Conservation (phyloP, 805 yeast species). For the Candida ficus region DNA sequence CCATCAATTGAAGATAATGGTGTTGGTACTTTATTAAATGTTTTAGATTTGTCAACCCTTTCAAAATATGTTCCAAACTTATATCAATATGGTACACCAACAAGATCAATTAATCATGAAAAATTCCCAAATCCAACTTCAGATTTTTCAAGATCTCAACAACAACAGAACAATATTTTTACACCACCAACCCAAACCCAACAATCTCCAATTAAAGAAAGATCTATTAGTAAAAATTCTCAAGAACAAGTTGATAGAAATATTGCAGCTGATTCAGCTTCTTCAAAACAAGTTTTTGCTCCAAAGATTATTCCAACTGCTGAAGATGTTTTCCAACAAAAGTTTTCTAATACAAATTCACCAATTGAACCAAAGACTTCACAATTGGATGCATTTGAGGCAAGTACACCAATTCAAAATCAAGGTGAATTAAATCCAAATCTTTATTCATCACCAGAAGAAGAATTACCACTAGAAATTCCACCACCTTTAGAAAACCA, state of each 20-base stretch:
- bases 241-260: neutral
- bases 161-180: slow-evolving; percentile 18
- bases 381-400: neutral
- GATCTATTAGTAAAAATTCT: neutral
- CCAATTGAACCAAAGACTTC: neutral
- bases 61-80: slow-evolving; percentile 33
- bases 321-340: slow-evolving; percentile 22
- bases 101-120: slow-evolving; percentile 14
- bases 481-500: slow-evolving; percentile 22
- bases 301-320: slow-evolving; percentile 10
- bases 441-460: slow-evolving; percentile 14
- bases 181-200: slow-evolving; percentile 22
- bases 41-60: slow-evolving; percentile 47
- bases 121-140: slow-evolving; percentile 20
- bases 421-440: neutral
- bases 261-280: neutral
- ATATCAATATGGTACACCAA: slow-evolving; percentile 32
- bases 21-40: slow-evolving; percentile 56
- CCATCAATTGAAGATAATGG: slow-evolving; percentile 49
- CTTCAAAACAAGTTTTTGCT: neutral
- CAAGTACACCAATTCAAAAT: slow-evolving; percentile 2
- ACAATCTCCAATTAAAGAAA: slow-evolving; percentile 11
- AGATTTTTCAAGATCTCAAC: neutral
- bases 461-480: slow-evolving; percentile 23
- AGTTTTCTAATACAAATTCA: neutral